Evolutionary conservation across 1,284 basidiomycete species (phyloP).

Genomic region (Clitocybe nebularis): DNA sequence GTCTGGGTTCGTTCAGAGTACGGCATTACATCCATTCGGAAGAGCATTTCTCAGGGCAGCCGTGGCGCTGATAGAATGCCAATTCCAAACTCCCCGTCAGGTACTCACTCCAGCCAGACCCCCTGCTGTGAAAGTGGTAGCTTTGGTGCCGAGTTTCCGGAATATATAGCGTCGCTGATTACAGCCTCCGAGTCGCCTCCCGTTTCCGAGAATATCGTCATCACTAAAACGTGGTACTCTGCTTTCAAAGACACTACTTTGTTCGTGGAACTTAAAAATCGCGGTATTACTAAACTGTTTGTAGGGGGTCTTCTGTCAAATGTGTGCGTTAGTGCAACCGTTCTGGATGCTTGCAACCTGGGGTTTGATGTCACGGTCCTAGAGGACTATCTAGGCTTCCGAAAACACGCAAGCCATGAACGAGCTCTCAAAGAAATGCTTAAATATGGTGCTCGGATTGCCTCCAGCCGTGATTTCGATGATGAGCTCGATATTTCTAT

Average conservation of each 20-base stretch:
- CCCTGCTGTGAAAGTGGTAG: constrained; percentile 20
- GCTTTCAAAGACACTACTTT: constrained; percentile 22
- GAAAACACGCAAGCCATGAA: constrained; percentile 19
- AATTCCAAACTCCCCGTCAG: too few relatives aligned
- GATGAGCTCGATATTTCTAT: constrained; percentile 3
- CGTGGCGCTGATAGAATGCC: too few relatives aligned
- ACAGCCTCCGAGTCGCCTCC: constrained; percentile 5
- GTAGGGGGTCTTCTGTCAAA: constrained; percentile 21
- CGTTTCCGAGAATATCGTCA: constrained; percentile 9
- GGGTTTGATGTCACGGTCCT: constrained; percentile 18
- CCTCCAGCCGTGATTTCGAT: constrained; percentile 8
- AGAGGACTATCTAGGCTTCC: constrained; percentile 20
- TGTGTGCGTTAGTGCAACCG: constrained; percentile 22
- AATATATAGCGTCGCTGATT: constrained; percentile 11
- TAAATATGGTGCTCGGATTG: constrained; percentile 12
- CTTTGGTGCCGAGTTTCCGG: constrained; percentile 17
- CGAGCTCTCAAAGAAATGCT: constrained; percentile 17
- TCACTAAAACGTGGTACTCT: constrained; percentile 23
- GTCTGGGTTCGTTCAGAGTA: constrained; percentile 22
- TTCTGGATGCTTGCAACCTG: constrained; percentile 17
- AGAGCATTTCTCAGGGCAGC: too few relatives aligned
- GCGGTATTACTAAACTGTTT: constrained; percentile 17
- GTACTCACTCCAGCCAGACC: constrained; percentile 21
- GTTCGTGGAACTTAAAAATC: constrained; percentile 13
- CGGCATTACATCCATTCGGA: constrained; percentile 3